Percentiles rank a stretch among this genome's conserved stretches.
Conservation (phyloP, 495 filamentous ascomycete genomes). For the Rusavskia elegans region DNA sequence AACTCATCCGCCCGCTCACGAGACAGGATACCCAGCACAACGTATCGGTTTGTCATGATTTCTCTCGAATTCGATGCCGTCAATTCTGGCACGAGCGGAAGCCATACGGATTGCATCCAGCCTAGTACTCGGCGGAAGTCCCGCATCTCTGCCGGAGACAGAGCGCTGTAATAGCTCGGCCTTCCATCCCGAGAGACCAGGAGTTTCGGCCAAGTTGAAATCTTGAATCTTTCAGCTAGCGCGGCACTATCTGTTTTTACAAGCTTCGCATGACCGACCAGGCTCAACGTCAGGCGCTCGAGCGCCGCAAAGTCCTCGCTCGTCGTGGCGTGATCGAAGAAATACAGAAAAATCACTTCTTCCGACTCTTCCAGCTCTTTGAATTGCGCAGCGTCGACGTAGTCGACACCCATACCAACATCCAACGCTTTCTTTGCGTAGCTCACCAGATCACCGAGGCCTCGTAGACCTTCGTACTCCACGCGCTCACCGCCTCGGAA, state of each 20-base stretch:
- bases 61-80: constrained; percentile 80
- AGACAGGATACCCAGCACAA: constrained; percentile 80
- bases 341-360: constrained; percentile 91
- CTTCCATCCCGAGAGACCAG: constrained; percentile 79
- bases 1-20: constrained; percentile 70
- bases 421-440: constrained; percentile 80
- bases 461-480: constrained; percentile 85
- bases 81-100: constrained; percentile 93
- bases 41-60: constrained; percentile 85
- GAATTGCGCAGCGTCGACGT: constrained; percentile 62
- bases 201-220: constrained; percentile 85
- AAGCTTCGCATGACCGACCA: constrained; percentile 81
- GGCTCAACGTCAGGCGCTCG: constrained; percentile 65
- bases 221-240: constrained; percentile 71
- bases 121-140: constrained; percentile 62
- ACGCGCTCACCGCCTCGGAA: constrained; percentile 84
- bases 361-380: constrained; percentile 80
- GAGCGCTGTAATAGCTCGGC: constrained; percentile 69
- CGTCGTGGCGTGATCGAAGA: constrained; percentile 90
- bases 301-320: constrained; percentile 80
- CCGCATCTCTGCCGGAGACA: constrained; percentile 79
- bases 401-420: constrained; percentile 54
- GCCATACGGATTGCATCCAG: constrained; percentile 95
- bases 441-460: constrained; percentile 73
- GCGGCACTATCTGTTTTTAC: constrained; percentile 69